Evolutionary conservation across 2,329 filamentous ascomycete species (phyloP).

Genomic region (Clonostachys rhizophaga): DNA sequence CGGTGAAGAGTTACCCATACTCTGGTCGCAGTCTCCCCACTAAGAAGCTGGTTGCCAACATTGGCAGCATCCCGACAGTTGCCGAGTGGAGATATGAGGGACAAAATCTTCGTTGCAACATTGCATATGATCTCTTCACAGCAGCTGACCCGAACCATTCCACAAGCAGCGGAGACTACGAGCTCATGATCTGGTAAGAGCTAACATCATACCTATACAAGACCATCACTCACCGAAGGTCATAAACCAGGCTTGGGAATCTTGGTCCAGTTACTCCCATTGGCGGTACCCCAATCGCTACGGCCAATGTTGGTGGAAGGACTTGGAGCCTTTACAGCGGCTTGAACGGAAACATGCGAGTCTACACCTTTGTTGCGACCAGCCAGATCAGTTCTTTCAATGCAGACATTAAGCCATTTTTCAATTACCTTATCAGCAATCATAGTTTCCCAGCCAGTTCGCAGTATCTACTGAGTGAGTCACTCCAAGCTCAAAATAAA

Average conservation of each 20-base stretch:
- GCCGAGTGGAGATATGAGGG: conserved; percentile 24
- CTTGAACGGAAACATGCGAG: conserved; percentile 49
- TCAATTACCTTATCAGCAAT: conserved; percentile 42
- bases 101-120: conserved; percentile 38
- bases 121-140: conserved; percentile 58
- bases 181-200: conserved; percentile 54
- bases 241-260: conserved; percentile 9
- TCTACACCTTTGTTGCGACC: conserved; percentile 48
- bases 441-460: conserved; percentile 36
- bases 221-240: background rate
- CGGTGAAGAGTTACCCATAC: conserved; percentile 35
- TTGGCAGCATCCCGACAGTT: conserved; percentile 22
- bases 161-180: conserved; percentile 38
- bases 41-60: conserved; percentile 19
- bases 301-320: conserved; percentile 44
- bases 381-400: conserved; percentile 41
- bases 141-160: conserved; percentile 30
- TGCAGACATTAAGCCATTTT: conserved; percentile 52
- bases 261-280: conserved; percentile 10
- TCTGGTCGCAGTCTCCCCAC: conserved; percentile 8
- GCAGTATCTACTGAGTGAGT: conserved; percentile 41
- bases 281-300: conserved; percentile 36
- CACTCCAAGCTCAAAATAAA: conserved; percentile 20
- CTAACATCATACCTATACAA: background rate
- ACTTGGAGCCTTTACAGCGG: conserved; percentile 55